Percentiles rank a stretch among this genome's conserved stretches.
phyloP scores from a whole-genome alignment of 1,284 basidiomycete species.

The Apiotrichum mycotoxinovorans region DNA sequence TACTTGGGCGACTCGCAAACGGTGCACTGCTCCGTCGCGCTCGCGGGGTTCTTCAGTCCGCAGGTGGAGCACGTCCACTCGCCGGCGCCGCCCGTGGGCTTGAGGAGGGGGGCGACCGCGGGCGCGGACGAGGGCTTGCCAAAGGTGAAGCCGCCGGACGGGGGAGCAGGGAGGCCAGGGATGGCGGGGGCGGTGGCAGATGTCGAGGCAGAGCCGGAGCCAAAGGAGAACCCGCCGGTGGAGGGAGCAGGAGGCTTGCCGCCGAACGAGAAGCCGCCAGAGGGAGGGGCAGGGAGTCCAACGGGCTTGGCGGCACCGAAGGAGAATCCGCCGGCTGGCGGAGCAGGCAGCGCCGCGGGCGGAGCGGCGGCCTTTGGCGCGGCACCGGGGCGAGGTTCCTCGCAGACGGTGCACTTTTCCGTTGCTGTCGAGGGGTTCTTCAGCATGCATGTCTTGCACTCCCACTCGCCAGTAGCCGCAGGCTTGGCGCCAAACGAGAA shows the following conservation, averaged over 20 bases:
- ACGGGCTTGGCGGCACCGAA: neutral
- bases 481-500: slow-evolving; percentile 17
- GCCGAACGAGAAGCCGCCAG: slow-evolving; percentile 15
- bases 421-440: slow-evolving; percentile 52
- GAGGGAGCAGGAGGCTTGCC: slow-evolving; percentile 11
- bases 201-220: neutral
- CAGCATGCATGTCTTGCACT: slow-evolving; percentile 54
- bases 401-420: slow-evolving; percentile 57
- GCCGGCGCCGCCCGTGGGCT: slow-evolving; percentile 13
- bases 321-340: slow-evolving; percentile 9
- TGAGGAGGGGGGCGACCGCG: neutral
- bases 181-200: neutral
- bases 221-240: slow-evolving; percentile 15
- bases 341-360: neutral
- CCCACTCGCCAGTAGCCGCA: slow-evolving; percentile 45
- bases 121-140: slow-evolving; percentile 2
- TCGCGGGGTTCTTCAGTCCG: slow-evolving; percentile 53
- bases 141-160: slow-evolving; percentile 3
- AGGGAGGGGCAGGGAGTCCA: slow-evolving; percentile 1
- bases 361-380: neutral
- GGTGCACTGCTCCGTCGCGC: slow-evolving; percentile 54
- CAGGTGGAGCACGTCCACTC: slow-evolving; percentile 56
- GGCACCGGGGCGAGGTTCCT: slow-evolving; percentile 42
- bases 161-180: slow-evolving; percentile 1
- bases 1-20: slow-evolving; percentile 54